A percentile compares a stretch with the other conserved stretches of the same genome.
These are phyloP conservation scores for Cardamine occulta DNA, from an alignment of 345 rosid genomes.

Conservation along the genomic window DNA sequence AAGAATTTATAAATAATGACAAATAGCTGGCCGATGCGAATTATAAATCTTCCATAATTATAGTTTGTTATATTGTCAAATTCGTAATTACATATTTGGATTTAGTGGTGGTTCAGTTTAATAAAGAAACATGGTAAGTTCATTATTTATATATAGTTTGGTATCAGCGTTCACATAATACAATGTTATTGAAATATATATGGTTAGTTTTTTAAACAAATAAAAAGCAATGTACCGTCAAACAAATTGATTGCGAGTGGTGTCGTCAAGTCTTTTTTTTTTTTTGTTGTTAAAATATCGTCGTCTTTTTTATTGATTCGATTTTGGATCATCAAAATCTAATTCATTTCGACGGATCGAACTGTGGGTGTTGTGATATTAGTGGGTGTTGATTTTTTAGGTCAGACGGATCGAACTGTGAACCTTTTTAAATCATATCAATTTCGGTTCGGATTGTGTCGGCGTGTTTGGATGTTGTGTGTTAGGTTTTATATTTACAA, in stretches of 20 bases:
- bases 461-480: too few relatives aligned
- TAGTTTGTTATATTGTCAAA: slow-evolving; percentile 26
- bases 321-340: background rate
- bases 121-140: background rate
- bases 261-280: background rate
- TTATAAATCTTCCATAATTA: background rate
- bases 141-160: background rate
- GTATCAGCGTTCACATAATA: background rate
- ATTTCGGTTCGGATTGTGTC: too few relatives aligned
- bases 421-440: too few relatives aligned
- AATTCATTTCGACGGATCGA: too few relatives aligned
- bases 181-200: background rate
- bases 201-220: background rate
- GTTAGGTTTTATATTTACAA: too few relatives aligned
- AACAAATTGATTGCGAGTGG: background rate
- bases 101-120: slow-evolving; percentile 2
- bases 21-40: background rate
- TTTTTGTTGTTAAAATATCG: too few relatives aligned
- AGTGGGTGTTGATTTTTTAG: too few relatives aligned
- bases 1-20: slow-evolving; percentile 28
- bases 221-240: background rate
- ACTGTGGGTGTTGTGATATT: too few relatives aligned
- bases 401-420: too few relatives aligned
- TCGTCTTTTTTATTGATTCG: background rate
- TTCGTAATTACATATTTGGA: background rate